These are phyloP conservation scores for Rhodotorula mucilaginosa DNA, from an alignment of 1,284 basidiomycete species.

Conservation along the genomic window DNA sequence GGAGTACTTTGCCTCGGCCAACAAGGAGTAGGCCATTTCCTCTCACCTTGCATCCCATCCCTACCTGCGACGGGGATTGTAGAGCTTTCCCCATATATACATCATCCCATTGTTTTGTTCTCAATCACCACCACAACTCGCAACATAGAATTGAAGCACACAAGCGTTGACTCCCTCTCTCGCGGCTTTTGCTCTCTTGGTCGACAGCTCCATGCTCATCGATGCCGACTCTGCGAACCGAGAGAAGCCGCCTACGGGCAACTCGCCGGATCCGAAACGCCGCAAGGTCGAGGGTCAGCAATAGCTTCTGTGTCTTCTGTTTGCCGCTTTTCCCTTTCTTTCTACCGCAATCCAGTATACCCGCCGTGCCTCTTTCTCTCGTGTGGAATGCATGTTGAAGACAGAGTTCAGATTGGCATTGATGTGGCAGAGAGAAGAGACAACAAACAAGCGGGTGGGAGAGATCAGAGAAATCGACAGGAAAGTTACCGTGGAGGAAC, in stretches of 20 bases:
- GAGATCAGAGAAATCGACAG: not conserved
- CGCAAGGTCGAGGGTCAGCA: constrained; percentile 2
- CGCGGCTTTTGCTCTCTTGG: not conserved
- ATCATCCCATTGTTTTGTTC: too few species aligned
- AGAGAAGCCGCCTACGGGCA: not conserved
- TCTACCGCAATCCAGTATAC: not conserved
- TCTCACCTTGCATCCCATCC: not conserved
- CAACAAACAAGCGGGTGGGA: not conserved
- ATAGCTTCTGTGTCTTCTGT: not conserved
- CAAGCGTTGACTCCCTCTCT: not conserved
- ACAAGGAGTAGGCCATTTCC: not conserved
- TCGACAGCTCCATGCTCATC: not conserved
- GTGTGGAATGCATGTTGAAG: too few species aligned
- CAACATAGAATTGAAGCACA: not conserved
- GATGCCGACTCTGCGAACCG: not conserved
- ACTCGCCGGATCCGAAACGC: constrained; percentile 5
- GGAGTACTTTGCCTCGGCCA: constrained; percentile 13
- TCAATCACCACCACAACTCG: not conserved
- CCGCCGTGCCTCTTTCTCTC: too few species aligned
- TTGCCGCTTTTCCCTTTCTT: not conserved
- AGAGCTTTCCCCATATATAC: not conserved
- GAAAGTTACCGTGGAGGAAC: not conserved
- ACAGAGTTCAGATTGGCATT: not conserved
- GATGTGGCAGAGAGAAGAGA: not conserved
- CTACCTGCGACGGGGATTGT: not conserved